Evolutionary conservation across 345 rosid species (phyloP).

Genomic region (Turritis glabra): DNA sequence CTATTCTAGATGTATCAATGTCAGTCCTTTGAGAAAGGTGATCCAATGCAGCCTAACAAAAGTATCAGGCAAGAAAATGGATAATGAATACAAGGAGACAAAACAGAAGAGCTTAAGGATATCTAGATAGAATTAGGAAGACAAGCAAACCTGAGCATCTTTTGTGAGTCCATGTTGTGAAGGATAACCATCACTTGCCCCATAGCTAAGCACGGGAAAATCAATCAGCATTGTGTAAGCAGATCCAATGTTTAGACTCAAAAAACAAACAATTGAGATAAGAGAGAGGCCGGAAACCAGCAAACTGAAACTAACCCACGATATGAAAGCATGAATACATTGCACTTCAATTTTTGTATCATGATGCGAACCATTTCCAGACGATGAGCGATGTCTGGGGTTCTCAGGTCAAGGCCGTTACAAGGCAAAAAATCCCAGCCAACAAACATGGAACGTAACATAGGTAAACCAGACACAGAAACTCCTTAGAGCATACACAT

Average conservation of each 20-base stretch:
- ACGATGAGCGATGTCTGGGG: conserved; percentile 93
- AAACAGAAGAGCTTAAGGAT: conserved; percentile 2
- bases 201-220: conserved; percentile 59
- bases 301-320: conserved; percentile 65
- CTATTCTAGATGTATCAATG: conserved; percentile 84
- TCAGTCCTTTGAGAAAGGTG: conserved; percentile 87
- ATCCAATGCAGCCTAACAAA: conserved; percentile 89
- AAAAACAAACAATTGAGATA: background rate
- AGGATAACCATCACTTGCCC: conserved; percentile 95
- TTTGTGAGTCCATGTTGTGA: conserved; percentile 85
- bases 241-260: background rate
- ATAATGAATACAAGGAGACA: background rate
- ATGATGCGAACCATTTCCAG: conserved; percentile 90
- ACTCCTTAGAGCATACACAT: conserved; percentile 1
- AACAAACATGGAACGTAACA: background rate
- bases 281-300: conserved; percentile 15
- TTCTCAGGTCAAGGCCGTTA: conserved; percentile 53
- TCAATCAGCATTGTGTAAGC: conserved; percentile 21
- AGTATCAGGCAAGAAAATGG: conserved; percentile 19
- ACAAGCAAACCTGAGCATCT: conserved; percentile 84
- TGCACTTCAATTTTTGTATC: conserved; percentile 87
- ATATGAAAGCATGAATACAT: conserved; percentile 98
- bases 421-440: conserved; percentile 6
- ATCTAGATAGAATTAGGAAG: conserved; percentile 11
- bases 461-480: conserved; percentile 2